phyloP scores from a whole-genome alignment of 2,329 filamentous ascomycete genomes.

The Nemania bipapillata region DNA sequence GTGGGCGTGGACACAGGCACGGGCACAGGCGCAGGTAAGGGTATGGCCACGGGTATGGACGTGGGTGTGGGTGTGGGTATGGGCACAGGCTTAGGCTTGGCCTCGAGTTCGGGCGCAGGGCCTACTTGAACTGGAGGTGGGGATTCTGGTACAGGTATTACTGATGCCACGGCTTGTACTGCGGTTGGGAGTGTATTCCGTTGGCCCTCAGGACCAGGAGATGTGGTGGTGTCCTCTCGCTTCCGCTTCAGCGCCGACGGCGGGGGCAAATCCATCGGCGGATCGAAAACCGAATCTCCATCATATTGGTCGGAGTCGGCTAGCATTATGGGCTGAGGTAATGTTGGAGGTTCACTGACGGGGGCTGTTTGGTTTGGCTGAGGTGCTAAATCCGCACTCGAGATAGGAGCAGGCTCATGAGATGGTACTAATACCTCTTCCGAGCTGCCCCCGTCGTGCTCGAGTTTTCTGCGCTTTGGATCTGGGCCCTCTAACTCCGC shows the following conservation, averaged over 20 bases:
- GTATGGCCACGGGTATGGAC: neutral
- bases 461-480: conserved; percentile 19
- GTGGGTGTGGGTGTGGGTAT: neutral
- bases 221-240: neutral
- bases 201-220: neutral
- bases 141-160: neutral
- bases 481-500: neutral
- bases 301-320: conserved; percentile 2
- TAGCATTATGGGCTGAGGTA: neutral
- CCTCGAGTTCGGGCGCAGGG: neutral
- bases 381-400: conserved; percentile 16
- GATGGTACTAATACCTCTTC: conserved; percentile 15
- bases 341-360: neutral
- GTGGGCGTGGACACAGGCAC: too few relatives aligned
- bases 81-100: too few relatives aligned
- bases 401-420: neutral
- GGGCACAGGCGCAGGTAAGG: too few relatives aligned
- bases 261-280: conserved; percentile 20
- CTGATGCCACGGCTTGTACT: neutral
- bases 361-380: conserved; percentile 9
- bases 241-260: conserved; percentile 18
- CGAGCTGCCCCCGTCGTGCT: neutral
- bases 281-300: conserved; percentile 5
- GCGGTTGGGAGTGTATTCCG: neutral
- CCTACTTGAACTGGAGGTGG: neutral